Base-by-base conservation (phyloP, 2,329 filamentous ascomycete species). In the Aureobasidium sp. region DNA sequence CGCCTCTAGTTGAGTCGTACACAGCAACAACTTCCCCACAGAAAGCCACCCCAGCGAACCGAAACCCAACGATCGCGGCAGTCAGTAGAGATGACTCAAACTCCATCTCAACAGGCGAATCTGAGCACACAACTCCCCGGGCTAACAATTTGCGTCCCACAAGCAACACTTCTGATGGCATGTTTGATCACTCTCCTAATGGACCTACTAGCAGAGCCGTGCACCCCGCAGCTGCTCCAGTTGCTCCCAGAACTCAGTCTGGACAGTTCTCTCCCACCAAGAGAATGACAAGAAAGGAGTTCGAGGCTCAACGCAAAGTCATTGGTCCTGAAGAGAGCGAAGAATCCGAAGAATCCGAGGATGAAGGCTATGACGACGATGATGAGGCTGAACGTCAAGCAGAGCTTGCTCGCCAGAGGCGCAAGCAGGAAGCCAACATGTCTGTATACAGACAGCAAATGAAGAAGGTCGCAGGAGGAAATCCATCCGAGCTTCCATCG, bases 361-460 rank as follows among this genome's bases (percentile, higher is more conserved):
- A 86, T 25, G 63, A 57, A 27, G 85, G 84, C 3, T 80, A 84
- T n/a, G 82, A 84, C 16, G 84, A 87, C 29, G 88, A 92, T 45
- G 90, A 95, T 67, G 91, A 95, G 65, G 73, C 81, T 0, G 90
- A 95, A 69, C 90, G 89, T 69, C 84, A 85, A 32, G 87, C 81
- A 70, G 82, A 89, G 70, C 81, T 88, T 50, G 85, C 87, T 21
- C 89, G 86, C 71, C 90, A 94, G 72, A 82, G 91, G 65, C 84
- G 86, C 68, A 94, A 92, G 78, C 91, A 96, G 72, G 90, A 96
- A 74, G 91, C 91, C 13, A 90, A 94, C 72, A 87, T 96, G 79
- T 83, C 90, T 1, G 87, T 96, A 1, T 96, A 96, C 73, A 85
- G 91, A 62, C 91, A 96, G 73, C 89, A 94, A 74, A 96, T 96